A percentile compares a stretch with the other conserved stretches of the same genome.
phyloP scores from a whole-genome alignment of 164 flowering plant species.

The Dillenia turbinata region DNA sequence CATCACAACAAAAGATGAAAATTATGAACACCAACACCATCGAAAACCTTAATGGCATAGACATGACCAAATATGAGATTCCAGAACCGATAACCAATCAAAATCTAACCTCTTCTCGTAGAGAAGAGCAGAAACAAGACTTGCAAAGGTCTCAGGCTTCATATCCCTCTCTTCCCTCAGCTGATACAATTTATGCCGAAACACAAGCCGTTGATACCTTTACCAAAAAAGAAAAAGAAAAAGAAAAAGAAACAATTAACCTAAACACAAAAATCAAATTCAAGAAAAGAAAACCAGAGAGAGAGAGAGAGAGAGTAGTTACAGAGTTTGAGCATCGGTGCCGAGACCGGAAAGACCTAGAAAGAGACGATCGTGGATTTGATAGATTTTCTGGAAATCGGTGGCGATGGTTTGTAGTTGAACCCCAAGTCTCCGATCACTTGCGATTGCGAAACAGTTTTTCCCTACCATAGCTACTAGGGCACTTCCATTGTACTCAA shows the following conservation, averaged over 20 bases:
- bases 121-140: constrained; percentile 84
- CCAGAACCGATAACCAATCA: neutral
- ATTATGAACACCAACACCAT: too few relatives aligned
- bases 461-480: constrained; percentile 96
- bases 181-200: constrained; percentile 85
- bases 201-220: constrained; percentile 85
- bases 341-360: constrained; percentile 90
- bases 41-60: too few relatives aligned
- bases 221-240: constrained; percentile 1
- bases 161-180: constrained; percentile 92
- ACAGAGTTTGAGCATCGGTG: constrained; percentile 92
- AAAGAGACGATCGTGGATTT: constrained; percentile 70
- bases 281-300: neutral
- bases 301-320: neutral
- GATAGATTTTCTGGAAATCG: constrained; percentile 72
- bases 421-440: constrained; percentile 90
- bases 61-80: too few relatives aligned
- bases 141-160: constrained; percentile 96
- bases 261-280: neutral
- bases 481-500: constrained; percentile 98
- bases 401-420: constrained; percentile 96
- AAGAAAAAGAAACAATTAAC: neutral
- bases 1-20: too few relatives aligned
- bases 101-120: constrained; percentile 83
- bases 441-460: constrained; percentile 93